phyloP scores from a whole-genome alignment of 768 basidiomycete genomes.

The Naematelia aurantialba region DNA sequence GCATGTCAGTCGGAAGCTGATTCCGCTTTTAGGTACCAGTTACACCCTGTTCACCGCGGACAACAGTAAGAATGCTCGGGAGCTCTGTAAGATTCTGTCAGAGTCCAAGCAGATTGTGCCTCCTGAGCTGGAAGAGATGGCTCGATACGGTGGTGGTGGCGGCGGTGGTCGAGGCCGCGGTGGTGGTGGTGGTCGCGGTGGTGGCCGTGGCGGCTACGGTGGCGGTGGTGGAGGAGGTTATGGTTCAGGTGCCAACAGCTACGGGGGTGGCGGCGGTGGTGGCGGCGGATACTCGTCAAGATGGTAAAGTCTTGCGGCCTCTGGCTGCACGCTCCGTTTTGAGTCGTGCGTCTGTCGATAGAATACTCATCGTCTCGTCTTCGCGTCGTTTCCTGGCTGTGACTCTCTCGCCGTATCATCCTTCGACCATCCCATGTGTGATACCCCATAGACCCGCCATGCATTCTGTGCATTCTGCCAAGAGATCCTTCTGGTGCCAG shows the following conservation, averaged over 20 bases:
- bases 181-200: conserved; percentile 43
- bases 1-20: background rate
- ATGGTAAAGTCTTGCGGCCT: conserved; percentile 20
- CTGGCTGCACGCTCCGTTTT: too few relatives aligned
- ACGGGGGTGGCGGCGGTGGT: conserved; percentile 40
- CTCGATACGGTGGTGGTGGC: conserved; percentile 76
- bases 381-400: background rate
- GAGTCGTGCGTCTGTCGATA: background rate
- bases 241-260: conserved; percentile 25
- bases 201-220: conserved; percentile 26
- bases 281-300: conserved; percentile 36
- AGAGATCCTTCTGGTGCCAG: background rate
- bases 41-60: conserved; percentile 97
- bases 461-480: background rate
- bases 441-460: background rate
- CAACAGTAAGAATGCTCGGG: conserved; percentile 89
- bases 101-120: conserved; percentile 76
- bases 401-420: background rate
- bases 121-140: conserved; percentile 89
- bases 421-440: background rate
- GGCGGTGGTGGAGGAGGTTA: conserved; percentile 21
- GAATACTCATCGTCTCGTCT: background rate
- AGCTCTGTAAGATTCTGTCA: conserved; percentile 73
- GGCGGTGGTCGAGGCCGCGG: conserved; percentile 50
- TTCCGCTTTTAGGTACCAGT: conserved; percentile 60